Conservation (phyloP, 768 basidiomycete species). For the Coprinopsis cinerea region DNA sequence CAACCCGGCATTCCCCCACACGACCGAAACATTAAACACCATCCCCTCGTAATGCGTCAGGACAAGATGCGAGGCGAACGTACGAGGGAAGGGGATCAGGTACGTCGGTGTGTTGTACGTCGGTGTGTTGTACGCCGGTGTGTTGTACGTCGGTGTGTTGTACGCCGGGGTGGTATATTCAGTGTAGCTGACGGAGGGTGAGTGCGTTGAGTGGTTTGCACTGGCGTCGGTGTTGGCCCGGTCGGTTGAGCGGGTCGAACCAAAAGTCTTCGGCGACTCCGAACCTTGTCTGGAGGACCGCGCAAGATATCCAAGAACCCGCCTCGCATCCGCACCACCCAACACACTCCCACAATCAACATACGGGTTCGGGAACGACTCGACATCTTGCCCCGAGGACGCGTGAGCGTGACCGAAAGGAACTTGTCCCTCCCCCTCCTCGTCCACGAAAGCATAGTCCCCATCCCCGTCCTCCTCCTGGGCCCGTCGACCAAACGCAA, state of each 20-base stretch:
- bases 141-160: too few relatives aligned
- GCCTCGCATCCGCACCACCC: too few relatives aligned
- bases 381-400: background rate
- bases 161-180: too few relatives aligned
- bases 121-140: too few relatives aligned
- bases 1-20: constrained; percentile 31
- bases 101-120: too few relatives aligned
- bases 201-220: constrained; percentile 17
- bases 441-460: background rate
- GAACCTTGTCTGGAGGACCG: too few relatives aligned
- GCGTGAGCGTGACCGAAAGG: background rate
- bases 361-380: background rate
- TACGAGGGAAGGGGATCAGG: constrained; percentile 28
- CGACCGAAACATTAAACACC: constrained; percentile 31
- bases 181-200: too few relatives aligned
- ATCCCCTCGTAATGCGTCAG: constrained; percentile 32
- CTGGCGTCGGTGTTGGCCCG: constrained; percentile 26
- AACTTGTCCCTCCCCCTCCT: background rate
- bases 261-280: too few relatives aligned
- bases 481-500: too few relatives aligned
- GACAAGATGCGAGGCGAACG: constrained; percentile 31
- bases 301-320: too few relatives aligned
- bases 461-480: constrained; percentile 4
- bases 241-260: constrained; percentile 21
- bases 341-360: too few relatives aligned